Conservation (phyloP, 2,329 filamentous ascomycete genomes). For the Periconia digitata region DNA sequence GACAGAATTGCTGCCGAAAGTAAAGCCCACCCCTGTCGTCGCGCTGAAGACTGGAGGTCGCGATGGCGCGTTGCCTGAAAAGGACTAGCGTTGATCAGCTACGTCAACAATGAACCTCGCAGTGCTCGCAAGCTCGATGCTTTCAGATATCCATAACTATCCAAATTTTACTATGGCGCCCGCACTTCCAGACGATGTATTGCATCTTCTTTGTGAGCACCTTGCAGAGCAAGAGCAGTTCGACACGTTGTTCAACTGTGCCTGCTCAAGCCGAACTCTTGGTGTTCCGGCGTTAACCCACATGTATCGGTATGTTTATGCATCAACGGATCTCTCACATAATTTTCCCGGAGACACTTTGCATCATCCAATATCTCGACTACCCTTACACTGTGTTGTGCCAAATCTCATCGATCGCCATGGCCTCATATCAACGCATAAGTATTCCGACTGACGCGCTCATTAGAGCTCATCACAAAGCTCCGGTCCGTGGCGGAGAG, state of each 20-base stretch:
- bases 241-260: slow-evolving; percentile 61
- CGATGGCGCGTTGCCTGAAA: slow-evolving; percentile 25
- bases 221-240: slow-evolving; percentile 60
- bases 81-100: slow-evolving; percentile 6
- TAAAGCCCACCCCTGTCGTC: no score
- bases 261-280: slow-evolving; percentile 57
- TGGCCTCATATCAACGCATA: not conserved
- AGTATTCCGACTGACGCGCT: slow-evolving; percentile 2
- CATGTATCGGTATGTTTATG: slow-evolving; percentile 60
- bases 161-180: slow-evolving; percentile 25
- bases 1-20: no score
- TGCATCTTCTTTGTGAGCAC: slow-evolving; percentile 63
- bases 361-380: not conserved
- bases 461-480: slow-evolving; percentile 46
- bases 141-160: slow-evolving; percentile 11
- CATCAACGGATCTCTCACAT: slow-evolving; percentile 6
- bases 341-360: slow-evolving; percentile 4
- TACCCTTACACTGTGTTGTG: no score
- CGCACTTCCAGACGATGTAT: slow-evolving; percentile 59
- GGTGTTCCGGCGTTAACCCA: slow-evolving; percentile 62
- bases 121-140: not conserved
- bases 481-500: slow-evolving; percentile 49
- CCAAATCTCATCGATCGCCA: no score
- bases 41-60: no score
- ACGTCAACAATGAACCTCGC: slow-evolving; percentile 11